These are phyloP conservation scores for Ganoderma boninense DNA, from an alignment of 1,284 basidiomycete genomes.

Conservation along the genomic window DNA sequence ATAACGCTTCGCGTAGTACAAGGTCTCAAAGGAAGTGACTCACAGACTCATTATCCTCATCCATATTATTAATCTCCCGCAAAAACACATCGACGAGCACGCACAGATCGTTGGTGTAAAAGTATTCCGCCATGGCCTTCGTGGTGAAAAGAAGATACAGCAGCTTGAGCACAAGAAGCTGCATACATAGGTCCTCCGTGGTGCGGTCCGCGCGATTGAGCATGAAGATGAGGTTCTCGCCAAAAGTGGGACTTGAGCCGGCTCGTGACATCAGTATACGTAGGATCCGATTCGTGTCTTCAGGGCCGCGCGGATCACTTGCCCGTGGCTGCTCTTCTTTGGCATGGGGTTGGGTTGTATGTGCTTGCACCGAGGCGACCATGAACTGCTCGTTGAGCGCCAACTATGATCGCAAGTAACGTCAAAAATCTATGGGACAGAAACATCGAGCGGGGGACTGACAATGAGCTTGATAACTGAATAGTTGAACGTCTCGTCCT, in stretches of 20 bases:
- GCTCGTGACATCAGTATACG: constrained; percentile 85
- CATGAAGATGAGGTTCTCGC: constrained; percentile 99
- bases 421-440: not conserved
- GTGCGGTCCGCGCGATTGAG: constrained; percentile 91
- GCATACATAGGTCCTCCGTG: constrained; percentile 93
- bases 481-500: constrained; percentile 94
- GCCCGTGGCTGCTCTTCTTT: constrained; percentile 28
- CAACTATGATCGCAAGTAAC: constrained; percentile 56
- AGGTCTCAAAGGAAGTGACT: constrained; percentile 59
- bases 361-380: constrained; percentile 70
- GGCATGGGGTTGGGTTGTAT: constrained; percentile 30
- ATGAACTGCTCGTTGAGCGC: constrained; percentile 99
- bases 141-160: constrained; percentile 96
- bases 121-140: constrained; percentile 92
- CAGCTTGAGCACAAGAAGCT: constrained; percentile 93
- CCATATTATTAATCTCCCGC: constrained; percentile 89
- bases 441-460: constrained; percentile 39
- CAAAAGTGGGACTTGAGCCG: constrained; percentile 92
- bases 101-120: constrained; percentile 97
- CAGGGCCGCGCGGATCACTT: constrained; percentile 37
- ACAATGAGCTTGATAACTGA: constrained; percentile 93
- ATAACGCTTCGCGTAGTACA: not conserved
- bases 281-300: constrained; percentile 81
- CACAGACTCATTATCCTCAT: constrained; percentile 94
- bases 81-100: constrained; percentile 98